Conservation (phyloP, 2,329 filamentous ascomycete genomes). For the Curvularia verruculosa region DNA sequence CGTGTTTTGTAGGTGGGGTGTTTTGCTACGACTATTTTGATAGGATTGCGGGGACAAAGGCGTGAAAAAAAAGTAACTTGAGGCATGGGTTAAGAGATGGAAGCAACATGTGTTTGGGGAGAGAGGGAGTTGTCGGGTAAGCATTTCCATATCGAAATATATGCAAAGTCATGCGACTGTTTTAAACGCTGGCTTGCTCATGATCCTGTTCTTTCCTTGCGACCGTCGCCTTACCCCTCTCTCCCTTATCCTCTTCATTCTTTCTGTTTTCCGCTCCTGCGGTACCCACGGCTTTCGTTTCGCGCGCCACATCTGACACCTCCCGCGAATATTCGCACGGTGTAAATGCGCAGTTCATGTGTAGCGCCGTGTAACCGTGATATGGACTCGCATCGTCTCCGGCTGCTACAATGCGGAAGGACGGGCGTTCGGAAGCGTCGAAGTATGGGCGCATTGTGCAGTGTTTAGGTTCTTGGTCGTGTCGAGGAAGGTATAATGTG, state of each 20-base stretch:
- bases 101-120: too few species aligned
- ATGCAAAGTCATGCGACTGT: too few species aligned
- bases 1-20: slow-evolving; percentile 33
- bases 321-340: not conserved
- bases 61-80: not conserved
- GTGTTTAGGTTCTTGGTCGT: not conserved
- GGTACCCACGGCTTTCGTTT: not conserved
- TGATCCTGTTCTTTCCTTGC: too few species aligned
- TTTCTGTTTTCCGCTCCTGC: not conserved
- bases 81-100: not conserved
- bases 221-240: too few species aligned
- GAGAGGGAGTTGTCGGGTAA: too few species aligned
- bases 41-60: slow-evolving; percentile 10
- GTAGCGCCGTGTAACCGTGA: not conserved
- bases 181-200: too few species aligned
- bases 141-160: too few species aligned
- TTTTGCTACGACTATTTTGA: slow-evolving; percentile 35
- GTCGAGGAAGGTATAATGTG: too few species aligned
- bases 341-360: not conserved
- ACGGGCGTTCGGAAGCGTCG: slow-evolving; percentile 19
- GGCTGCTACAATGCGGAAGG: not conserved
- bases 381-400: not conserved
- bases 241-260: not conserved
- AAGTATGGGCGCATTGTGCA: slow-evolving; percentile 8
- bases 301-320: too few species aligned